A percentile compares a stretch with the other conserved stretches of the same genome.
phyloP scores from a whole-genome alignment of 768 basidiomycete genomes.

The Brasilioporus rufonigricans region DNA sequence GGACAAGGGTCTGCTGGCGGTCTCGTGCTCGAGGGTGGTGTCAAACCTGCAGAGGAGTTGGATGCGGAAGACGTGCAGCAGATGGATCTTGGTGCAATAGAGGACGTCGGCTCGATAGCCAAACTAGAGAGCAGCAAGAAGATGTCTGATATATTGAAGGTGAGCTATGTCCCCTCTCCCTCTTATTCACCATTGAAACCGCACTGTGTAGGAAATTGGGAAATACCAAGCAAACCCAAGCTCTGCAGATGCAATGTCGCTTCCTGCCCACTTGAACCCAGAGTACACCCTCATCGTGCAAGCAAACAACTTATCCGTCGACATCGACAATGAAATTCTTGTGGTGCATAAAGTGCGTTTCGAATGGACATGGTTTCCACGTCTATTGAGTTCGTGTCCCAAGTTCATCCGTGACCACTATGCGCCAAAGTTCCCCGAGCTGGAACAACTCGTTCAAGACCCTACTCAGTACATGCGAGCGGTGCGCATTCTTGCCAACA shows the following conservation, averaged over 20 bases:
- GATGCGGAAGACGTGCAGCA: conserved; percentile 91
- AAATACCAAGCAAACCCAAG: conserved; percentile 82
- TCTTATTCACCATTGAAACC: background rate
- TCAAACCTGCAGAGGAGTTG: conserved; percentile 93
- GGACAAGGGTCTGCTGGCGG: conserved; percentile 44
- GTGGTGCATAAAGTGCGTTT: conserved; percentile 85
- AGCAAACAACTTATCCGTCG: conserved; percentile 96
- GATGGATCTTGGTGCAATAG: conserved; percentile 85
- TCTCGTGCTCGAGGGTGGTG: conserved; percentile 81
- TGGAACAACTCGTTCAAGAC: conserved; percentile 92
- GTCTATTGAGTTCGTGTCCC: conserved; percentile 6
- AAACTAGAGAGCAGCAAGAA: conserved; percentile 85
- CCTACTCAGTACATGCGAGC: conserved; percentile 91
- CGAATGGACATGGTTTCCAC: background rate
- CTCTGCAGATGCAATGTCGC: conserved; percentile 70
- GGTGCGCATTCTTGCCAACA: conserved; percentile 84
- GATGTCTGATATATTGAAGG: conserved; percentile 86
- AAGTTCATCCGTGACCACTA: conserved; percentile 99
- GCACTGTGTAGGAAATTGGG: conserved; percentile 70
- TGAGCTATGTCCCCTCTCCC: conserved; percentile 25
- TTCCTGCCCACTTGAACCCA: conserved; percentile 84
- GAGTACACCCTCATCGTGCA: conserved; percentile 97
- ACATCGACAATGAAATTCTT: conserved; percentile 97
- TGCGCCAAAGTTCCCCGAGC: conserved; percentile 90
- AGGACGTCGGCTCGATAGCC: conserved; percentile 86